Evolutionary conservation across 768 basidiomycete genomes (phyloP).

Genomic region (Lactifluus piperatus): DNA sequence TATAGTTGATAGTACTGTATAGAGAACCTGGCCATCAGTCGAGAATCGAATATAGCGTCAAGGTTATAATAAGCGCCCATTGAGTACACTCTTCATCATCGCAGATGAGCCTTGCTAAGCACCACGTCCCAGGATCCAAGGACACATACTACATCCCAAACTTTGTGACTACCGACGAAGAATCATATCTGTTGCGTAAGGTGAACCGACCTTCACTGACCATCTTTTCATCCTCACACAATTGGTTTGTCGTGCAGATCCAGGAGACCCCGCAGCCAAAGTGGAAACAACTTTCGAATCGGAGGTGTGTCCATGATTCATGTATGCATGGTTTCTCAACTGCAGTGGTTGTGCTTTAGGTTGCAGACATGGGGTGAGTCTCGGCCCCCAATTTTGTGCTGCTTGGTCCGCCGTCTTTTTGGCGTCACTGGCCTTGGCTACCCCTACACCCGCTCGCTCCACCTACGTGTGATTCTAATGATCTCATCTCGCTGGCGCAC

Average conservation of each 20-base stretch:
- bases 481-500: background rate
- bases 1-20: background rate
- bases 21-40: background rate
- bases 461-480: background rate
- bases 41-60: background rate
- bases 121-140: conserved; percentile 26
- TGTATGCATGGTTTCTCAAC: background rate
- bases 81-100: background rate
- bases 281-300: conserved; percentile 70
- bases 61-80: background rate
- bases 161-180: conserved; percentile 67
- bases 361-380: conserved; percentile 63
- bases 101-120: background rate
- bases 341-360: conserved; percentile 30
- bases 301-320: conserved; percentile 41
- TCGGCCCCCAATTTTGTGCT: too few species aligned
- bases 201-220: conserved; percentile 28
- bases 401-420: too few species aligned
- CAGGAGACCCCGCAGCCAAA: conserved; percentile 65
- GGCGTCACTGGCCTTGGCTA: background rate
- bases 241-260: conserved; percentile 40
- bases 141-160: conserved; percentile 65
- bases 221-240: background rate
- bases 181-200: conserved; percentile 69
- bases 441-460: background rate